Evolutionary conservation across 371 early-diverging fungal species (phyloP).

Genomic region (Mucor circinelloides): DNA sequence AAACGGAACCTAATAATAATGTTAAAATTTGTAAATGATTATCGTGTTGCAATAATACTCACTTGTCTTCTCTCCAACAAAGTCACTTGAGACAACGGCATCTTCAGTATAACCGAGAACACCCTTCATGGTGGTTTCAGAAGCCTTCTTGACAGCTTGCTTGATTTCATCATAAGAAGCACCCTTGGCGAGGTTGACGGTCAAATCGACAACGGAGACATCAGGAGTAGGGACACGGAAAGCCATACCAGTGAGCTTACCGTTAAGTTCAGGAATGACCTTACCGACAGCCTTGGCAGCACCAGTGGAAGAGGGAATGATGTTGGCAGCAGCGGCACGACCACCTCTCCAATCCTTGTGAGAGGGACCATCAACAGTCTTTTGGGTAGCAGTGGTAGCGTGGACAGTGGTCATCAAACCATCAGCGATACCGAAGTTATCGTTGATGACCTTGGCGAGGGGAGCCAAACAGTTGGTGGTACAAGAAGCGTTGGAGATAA

Average conservation of each 20-base stretch:
- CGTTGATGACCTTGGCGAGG: constrained; percentile 97
- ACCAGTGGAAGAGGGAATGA: constrained; percentile 99
- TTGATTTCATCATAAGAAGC: constrained; percentile 94
- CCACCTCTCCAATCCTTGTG: constrained; percentile 95
- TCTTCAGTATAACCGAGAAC: constrained; percentile 92
- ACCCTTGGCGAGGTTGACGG: constrained; percentile 86
- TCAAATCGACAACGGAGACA: constrained; percentile 99
- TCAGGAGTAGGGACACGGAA: constrained; percentile 98
- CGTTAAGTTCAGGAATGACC: constrained; percentile 96
- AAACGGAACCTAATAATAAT: too few species aligned
- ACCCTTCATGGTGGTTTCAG: constrained; percentile 85
- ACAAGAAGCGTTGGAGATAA: constrained; percentile 99
- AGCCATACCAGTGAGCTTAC: constrained; percentile 99
- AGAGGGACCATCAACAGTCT: constrained; percentile 99
- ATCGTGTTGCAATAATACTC: too few species aligned
- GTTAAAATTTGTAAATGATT: too few species aligned
- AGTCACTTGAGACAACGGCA: constrained; percentile 96
- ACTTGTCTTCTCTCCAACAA: constrained; percentile 94
- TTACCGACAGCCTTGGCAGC: constrained; percentile 99
- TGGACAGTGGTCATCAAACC: constrained; percentile 97
- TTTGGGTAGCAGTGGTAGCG: constrained; percentile 98
- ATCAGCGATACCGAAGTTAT: constrained; percentile 90
- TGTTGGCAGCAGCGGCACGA: constrained; percentile 96
- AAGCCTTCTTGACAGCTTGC: constrained; percentile 81
- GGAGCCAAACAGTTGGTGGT: constrained; percentile 99